Conservation (phyloP, 164 flowering plant genomes). For the Platanus orientalis region DNA sequence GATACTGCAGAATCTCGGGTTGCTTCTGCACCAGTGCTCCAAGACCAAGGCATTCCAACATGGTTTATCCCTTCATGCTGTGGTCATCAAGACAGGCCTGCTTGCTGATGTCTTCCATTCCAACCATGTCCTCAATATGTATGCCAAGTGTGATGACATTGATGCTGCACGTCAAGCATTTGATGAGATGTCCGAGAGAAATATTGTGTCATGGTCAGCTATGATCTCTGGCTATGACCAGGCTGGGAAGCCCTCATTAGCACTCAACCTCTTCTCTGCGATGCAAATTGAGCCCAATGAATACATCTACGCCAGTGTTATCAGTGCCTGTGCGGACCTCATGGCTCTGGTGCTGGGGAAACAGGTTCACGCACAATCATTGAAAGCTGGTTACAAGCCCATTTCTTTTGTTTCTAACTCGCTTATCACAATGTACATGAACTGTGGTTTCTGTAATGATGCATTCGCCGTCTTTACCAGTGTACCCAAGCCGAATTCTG, state of each 20-base stretch:
- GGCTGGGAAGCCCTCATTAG: constrained; percentile 30
- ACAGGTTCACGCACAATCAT: constrained; percentile 51
- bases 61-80: constrained; percentile 51
- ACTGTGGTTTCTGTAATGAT: constrained; percentile 37
- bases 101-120: constrained; percentile 33
- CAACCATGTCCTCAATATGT: constrained; percentile 66
- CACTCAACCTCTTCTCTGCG: constrained; percentile 37
- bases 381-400: constrained; percentile 38
- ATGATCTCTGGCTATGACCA: constrained; percentile 72
- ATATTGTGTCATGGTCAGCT: constrained; percentile 74
- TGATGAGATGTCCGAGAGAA: constrained; percentile 59
- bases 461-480: constrained; percentile 32
- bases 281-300: constrained; percentile 54
- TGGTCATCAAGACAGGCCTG: constrained; percentile 37
- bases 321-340: constrained; percentile 54
- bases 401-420: constrained; percentile 61
- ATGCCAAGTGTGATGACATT: constrained; percentile 50
- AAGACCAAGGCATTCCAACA: constrained; percentile 32
- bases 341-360: constrained; percentile 30
- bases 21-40: constrained; percentile 46
- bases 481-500: constrained; percentile 24
- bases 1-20: constrained; percentile 34
- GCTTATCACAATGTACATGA: constrained; percentile 66
- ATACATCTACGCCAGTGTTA: constrained; percentile 43
- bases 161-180: constrained; percentile 41